Evolutionary conservation across 768 basidiomycete species (phyloP), one percentile per base, ranked within the genome.

Genomic region (Fistulinella prunicolor): DNA sequence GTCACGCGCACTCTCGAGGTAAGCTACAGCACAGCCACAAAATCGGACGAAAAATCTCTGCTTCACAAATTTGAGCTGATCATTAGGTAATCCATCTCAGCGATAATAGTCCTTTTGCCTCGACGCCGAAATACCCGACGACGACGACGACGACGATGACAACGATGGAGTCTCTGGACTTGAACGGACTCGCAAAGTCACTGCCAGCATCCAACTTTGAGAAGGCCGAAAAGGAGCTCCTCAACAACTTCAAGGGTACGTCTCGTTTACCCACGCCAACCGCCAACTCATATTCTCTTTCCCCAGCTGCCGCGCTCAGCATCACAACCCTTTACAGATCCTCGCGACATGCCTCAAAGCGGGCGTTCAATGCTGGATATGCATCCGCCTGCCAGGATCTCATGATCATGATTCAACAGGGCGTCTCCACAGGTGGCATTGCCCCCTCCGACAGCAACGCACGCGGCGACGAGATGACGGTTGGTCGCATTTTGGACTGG

Each of bases 311-410:
- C 53, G 89, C 89, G 1, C 72, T 90, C 42, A 88, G 86, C 66
- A 85, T 92, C 54, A 90, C 89, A 21, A 90, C 87, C 0, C 78
- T 92, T 29, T 92, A 89, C 66, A 81, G 86, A 55, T 87, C 88
- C 4, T 89, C 89, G 2, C 69, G 85, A 42, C 77, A 82, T 61
- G 82, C 83, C 12, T 85, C 88, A 6, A 89, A 90, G 66, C 76
- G 82, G 22, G 85, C 88, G 0, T 90, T 89, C 70, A 87, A 86
- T 59, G 77, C 84, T 8, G 89, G 89, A 4, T 92, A 92, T 57
- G 82, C 82, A 0, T 70, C 85, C 3, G 89, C 89, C 13, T 89
- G 89, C 57, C 81, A 85, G 60, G 89, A 92, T 70, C 70, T 91
- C 30, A 75, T 91, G 60, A 76, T 76, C 62, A 88, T 90, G 79